Evolutionary conservation across 2,329 filamentous ascomycete species (phyloP).

Genomic region (Ophiocordyceps unilateralis): DNA sequence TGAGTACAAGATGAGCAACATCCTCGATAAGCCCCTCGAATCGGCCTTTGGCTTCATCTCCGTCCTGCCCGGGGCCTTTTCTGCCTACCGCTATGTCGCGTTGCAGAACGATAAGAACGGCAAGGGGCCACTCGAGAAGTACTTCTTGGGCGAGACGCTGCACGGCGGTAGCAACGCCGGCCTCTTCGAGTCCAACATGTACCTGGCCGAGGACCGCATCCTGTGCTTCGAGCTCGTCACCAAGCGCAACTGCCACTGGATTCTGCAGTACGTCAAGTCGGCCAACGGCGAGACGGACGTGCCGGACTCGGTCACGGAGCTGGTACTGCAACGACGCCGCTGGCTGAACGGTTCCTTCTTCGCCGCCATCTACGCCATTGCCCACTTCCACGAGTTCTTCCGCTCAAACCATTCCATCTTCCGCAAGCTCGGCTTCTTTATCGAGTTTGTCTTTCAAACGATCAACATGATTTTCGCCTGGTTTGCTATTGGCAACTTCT

Average conservation of each 20-base stretch:
- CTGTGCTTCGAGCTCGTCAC: constrained; percentile 96
- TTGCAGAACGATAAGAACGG: neutral
- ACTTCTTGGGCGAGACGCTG: constrained; percentile 93
- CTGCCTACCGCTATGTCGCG: constrained; percentile 51
- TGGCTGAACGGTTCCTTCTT: constrained; percentile 99
- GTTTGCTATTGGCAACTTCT: constrained; percentile 98
- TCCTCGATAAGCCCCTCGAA: constrained; percentile 92
- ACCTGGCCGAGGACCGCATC: constrained; percentile 95
- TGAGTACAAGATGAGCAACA: constrained; percentile 99
- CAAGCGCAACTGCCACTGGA: constrained; percentile 95
- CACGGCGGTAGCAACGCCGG: constrained; percentile 81
- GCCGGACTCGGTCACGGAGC: constrained; percentile 80
- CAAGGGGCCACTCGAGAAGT: constrained; percentile 33
- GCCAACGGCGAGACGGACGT: constrained; percentile 95
- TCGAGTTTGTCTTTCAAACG: constrained; percentile 90
- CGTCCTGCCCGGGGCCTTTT: constrained; percentile 91
- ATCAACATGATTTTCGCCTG: constrained; percentile 96
- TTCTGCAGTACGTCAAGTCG: constrained; percentile 95
- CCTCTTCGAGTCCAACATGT: constrained; percentile 99
- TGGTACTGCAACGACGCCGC: constrained; percentile 86
- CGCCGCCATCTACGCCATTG: constrained; percentile 84
- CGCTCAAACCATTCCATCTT: constrained; percentile 77
- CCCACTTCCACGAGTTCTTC: constrained; percentile 93
- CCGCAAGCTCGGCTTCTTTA: constrained; percentile 73
- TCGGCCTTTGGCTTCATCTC: constrained; percentile 97